Base-by-base conservation (phyloP, 2,329 filamentous ascomycete species). In the Chrysosporium queenslandicum region DNA sequence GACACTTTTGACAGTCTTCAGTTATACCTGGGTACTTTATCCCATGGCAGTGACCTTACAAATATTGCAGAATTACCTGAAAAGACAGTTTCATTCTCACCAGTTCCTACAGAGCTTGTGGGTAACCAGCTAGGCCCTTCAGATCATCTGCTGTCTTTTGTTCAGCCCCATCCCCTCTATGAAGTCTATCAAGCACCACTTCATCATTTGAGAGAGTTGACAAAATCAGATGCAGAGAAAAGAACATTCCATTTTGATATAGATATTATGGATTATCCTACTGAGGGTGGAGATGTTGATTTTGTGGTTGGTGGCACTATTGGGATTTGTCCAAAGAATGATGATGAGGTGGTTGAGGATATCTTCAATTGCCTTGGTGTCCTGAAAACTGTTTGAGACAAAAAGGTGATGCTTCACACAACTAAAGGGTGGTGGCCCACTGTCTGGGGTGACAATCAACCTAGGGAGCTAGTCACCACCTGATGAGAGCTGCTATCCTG, bases 301-400 rank as follows among this genome's bases (percentile, higher is more conserved):
- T 98, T 97, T 77, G 90, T 91, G 66, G 92, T 98, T 16, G 92
- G 92, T 53, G 92, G 92, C 50, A 92, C 92, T 50, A 91, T 98
- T 67, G 92, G 92, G 36, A 81, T 98, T 54, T 88, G 87, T 65
- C 90, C 91, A 0, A 89, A 89, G 52, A 98, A 97, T 63, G 83
- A 87, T 50, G 72, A 80, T 8, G 72, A 75, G 1, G 74, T 85
- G 4, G 90, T 98, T 1, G 86, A 96, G 14, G 84, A 92, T 56
- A 74, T 97, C 34, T 80, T 98, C 59, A 82, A 96, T 63, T 74
- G 85, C 21, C 80, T 98, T 16, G 77, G 86, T 61, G 78, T 97
- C 20, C 90, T 90, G 2, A 84, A 81, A 34, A 87, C 85, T 64
- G 76, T 92, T 55, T 85, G 92, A 27, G 86, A 94, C 71, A 92